phyloP scores from a whole-genome alignment of 805 yeast species.

The Starmerella gropengiesseri region DNA sequence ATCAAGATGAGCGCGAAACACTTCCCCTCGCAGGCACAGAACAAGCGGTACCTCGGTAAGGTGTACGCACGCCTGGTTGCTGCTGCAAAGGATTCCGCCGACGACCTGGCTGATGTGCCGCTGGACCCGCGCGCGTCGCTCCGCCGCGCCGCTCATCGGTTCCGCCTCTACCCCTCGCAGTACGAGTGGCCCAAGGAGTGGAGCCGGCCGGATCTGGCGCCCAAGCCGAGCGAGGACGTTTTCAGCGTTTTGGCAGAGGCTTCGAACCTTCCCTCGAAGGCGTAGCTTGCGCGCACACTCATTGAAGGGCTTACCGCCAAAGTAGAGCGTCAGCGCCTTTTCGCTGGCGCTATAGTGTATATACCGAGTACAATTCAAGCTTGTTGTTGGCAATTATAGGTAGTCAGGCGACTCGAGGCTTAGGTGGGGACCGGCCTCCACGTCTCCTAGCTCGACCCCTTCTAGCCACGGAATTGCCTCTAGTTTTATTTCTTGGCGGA shows the following conservation, averaged over 20 bases:
- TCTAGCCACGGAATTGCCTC: slow-evolving; percentile 21
- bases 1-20: slow-evolving; percentile 56
- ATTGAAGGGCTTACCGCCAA: too few species aligned
- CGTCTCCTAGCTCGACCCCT: neutral
- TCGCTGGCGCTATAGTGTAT: neutral
- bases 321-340: too few species aligned
- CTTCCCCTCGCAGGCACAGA: slow-evolving; percentile 73
- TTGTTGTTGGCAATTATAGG: neutral
- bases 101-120: slow-evolving; percentile 67
- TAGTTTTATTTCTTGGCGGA: slow-evolving; percentile 25
- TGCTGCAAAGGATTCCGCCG: slow-evolving; percentile 56
- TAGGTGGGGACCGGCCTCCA: neutral
- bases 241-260: slow-evolving; percentile 8
- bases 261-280: neutral
- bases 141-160: slow-evolving; percentile 29
- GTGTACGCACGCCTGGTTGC: slow-evolving; percentile 48
- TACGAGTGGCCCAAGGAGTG: slow-evolving; percentile 66
- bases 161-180: slow-evolving; percentile 30
- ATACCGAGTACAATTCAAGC: too few species aligned
- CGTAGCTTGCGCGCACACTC: neutral
- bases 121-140: slow-evolving; percentile 62
- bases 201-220: slow-evolving; percentile 66
- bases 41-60: slow-evolving; percentile 61
- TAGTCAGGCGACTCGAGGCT: neutral
- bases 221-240: slow-evolving; percentile 34